Conservation (phyloP, 805 yeast genomes). For the Monosporozyma siamensis region DNA sequence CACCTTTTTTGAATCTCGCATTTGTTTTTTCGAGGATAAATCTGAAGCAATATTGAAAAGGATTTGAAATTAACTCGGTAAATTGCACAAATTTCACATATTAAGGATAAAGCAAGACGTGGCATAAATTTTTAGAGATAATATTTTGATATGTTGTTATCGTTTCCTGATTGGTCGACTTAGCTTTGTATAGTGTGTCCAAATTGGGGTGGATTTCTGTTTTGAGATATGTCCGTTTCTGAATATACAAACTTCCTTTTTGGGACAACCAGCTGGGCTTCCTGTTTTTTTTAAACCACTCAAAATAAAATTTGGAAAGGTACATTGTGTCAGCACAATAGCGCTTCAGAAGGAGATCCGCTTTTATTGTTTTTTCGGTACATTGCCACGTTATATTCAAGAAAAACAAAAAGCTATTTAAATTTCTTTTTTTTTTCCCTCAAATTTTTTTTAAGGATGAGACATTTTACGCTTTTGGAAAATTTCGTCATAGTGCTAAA, state of each 20-base stretch:
- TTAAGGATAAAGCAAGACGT: neutral
- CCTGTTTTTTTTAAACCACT: slow-evolving; percentile 1
- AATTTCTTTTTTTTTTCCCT: neutral
- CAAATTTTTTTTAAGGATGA: neutral
- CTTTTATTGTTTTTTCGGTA: neutral
- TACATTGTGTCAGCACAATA: neutral
- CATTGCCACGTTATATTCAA: neutral
- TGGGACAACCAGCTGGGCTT: neutral
- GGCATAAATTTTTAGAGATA: neutral
- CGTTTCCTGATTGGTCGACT: neutral
- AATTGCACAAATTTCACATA: neutral
- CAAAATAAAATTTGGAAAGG: neutral
- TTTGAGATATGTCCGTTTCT: neutral
- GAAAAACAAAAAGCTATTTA: too few relatives aligned
- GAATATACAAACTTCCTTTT: neutral
- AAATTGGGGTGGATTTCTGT: neutral
- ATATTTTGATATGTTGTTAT: neutral
- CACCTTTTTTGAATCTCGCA: too few relatives aligned
- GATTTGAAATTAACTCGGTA: neutral
- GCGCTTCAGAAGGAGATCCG: neutral
- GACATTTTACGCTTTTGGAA: neutral
- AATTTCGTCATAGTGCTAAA: neutral
- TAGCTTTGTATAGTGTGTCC: neutral
- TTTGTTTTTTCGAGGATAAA: neutral
- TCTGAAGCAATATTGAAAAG: neutral